Percentiles rank a stretch among this genome's conserved stretches.
Conservation (phyloP, 2,329 filamentous ascomycete genomes). For the Cordyceps militaris region DNA sequence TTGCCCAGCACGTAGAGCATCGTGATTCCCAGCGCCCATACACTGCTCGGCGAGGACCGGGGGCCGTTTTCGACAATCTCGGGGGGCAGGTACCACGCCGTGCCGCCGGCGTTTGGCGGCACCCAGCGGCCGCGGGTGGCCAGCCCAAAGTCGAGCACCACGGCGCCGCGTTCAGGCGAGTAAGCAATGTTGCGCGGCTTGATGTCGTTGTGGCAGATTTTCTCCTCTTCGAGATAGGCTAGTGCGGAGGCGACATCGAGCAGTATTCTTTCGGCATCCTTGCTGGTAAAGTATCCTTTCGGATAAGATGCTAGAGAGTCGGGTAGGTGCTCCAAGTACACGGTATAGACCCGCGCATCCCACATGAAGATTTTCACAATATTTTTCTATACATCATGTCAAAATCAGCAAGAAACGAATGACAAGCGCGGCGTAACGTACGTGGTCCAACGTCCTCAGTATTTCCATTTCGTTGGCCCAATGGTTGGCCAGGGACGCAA, state of each 20-base stretch:
- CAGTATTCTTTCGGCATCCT: not conserved
- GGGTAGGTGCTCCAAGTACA: constrained; percentile 7
- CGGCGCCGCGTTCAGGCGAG: constrained; percentile 10
- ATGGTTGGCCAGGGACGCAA: not conserved
- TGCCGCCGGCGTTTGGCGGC: constrained; percentile 16
- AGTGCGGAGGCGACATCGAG: constrained; percentile 6
- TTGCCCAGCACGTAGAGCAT: constrained; percentile 14
- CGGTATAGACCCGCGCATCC: constrained; percentile 2
- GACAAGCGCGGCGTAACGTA: not conserved
- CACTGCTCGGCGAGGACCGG: constrained; percentile 1
- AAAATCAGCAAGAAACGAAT: not conserved
- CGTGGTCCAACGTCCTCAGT: not conserved
- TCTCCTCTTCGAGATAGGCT: constrained; percentile 7
- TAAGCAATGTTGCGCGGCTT: constrained; percentile 16
- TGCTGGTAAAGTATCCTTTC: not conserved
- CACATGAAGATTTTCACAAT: not conserved
- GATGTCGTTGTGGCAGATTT: constrained; percentile 16
- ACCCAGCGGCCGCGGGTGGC: constrained; percentile 23
- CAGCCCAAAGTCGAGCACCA: constrained; percentile 15
- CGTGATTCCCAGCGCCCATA: constrained; percentile 15
- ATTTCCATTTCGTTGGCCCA: constrained; percentile 5
- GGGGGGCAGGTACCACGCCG: constrained; percentile 9
- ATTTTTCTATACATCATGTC: not conserved
- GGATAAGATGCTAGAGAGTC: not conserved
- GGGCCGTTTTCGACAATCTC: not conserved